phyloP scores from a whole-genome alignment of 148 eudicot species.

The Rhododendron henanense region DNA sequence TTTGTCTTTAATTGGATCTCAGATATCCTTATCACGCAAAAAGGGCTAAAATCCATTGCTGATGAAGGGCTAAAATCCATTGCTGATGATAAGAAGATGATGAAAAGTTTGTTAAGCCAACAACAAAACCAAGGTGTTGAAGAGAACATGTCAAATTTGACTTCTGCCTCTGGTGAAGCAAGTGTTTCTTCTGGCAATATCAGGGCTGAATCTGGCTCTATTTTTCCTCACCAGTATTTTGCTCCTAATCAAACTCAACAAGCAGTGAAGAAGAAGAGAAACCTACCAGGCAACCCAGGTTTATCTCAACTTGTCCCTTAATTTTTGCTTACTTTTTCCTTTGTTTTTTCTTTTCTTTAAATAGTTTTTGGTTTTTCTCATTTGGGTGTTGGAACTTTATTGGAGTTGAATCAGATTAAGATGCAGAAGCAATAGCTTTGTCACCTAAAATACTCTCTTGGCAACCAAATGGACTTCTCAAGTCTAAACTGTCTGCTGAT shows the following conservation, averaged over 20 bases:
- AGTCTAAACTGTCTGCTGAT: background rate
- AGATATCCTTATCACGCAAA: slow-evolving; percentile 18
- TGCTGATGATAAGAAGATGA: slow-evolving; percentile 23
- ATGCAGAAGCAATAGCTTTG: background rate
- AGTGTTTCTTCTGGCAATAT: slow-evolving; percentile 40
- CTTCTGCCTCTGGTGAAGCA: slow-evolving; percentile 63
- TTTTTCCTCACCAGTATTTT: slow-evolving; percentile 27
- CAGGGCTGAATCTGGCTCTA: slow-evolving; percentile 25
- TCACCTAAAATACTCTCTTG: background rate
- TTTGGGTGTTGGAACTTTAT: background rate
- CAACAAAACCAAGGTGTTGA: slow-evolving; percentile 34
- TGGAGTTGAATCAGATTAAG: background rate
- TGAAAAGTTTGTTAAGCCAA: slow-evolving; percentile 35
- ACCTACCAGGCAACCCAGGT: slow-evolving; percentile 96
- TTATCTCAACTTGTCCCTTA: background rate
- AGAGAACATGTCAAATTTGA: slow-evolving; percentile 77
- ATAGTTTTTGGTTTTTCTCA: background rate
- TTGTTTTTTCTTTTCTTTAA: background rate
- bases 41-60: slow-evolving; percentile 9
- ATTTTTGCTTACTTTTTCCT: background rate
- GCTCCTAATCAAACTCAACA: slow-evolving; percentile 24
- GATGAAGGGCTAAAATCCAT: slow-evolving; percentile 14
- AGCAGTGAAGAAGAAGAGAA: slow-evolving; percentile 71
- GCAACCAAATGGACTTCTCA: background rate
- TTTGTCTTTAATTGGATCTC: slow-evolving; percentile 30